Conservation (phyloP, 345 rosid species). For the Rhodamnia rubescens region DNA sequence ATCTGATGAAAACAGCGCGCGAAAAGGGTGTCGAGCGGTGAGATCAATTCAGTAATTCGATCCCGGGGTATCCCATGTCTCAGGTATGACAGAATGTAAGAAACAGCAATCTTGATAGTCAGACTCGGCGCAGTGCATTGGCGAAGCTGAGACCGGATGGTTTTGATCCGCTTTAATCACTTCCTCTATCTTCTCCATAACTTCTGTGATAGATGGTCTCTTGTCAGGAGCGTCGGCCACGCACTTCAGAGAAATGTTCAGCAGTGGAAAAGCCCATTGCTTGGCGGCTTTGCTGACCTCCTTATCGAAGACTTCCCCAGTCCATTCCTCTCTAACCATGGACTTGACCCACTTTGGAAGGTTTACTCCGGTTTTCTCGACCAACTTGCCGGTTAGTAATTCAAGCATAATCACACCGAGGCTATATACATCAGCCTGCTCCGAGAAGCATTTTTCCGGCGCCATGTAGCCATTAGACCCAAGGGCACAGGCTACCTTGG, state of each 20-base stretch:
- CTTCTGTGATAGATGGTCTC: constrained; percentile 26
- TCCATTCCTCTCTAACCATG: constrained; percentile 67
- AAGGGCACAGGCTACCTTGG: constrained; percentile 1
- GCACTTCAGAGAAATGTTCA: constrained; percentile 39
- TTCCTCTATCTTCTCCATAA: constrained; percentile 35
- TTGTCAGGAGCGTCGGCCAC: constrained; percentile 29
- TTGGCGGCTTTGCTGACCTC: constrained; percentile 28
- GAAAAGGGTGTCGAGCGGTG: background rate
- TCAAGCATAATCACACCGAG: constrained; percentile 41
- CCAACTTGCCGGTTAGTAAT: constrained; percentile 42
- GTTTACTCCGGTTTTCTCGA: constrained; percentile 37
- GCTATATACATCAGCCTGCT: constrained; percentile 42
- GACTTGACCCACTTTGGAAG: constrained; percentile 61
- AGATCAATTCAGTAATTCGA: constrained; percentile 18
- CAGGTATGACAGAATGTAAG: constrained; percentile 41
- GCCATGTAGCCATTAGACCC: constrained; percentile 25
- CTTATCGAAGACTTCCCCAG: constrained; percentile 59
- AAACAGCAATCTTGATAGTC: constrained; percentile 21
- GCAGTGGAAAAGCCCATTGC: constrained; percentile 46
- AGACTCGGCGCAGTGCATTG: constrained; percentile 17
- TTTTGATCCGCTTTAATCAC: constrained; percentile 7
- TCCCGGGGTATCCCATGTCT: constrained; percentile 47
- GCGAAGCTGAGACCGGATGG: background rate
- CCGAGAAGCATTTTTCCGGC: constrained; percentile 32
- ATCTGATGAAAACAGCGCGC: background rate